A percentile compares a stretch with the other conserved stretches of the same genome.
Conservation (phyloP, 805 yeast genomes). For the Candida hispaniensis region DNA sequence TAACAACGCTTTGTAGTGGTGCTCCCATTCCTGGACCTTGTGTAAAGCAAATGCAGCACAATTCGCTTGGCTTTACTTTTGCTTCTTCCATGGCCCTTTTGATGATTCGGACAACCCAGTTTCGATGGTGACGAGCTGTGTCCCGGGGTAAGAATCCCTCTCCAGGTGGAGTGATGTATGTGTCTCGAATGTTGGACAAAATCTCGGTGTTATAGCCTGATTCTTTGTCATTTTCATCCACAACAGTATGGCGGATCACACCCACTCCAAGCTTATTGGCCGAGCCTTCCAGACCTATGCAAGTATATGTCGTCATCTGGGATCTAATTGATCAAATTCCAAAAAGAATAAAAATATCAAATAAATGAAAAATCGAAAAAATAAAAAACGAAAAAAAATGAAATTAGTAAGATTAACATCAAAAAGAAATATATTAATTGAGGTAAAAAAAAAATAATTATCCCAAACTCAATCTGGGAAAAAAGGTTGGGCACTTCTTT, state of each 20-base stretch:
- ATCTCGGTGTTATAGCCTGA: slow-evolving; percentile 57
- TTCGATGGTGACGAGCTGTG: slow-evolving; percentile 91
- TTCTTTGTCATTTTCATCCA: slow-evolving; percentile 6
- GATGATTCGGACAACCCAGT: slow-evolving; percentile 80
- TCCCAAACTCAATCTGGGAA: too few species aligned
- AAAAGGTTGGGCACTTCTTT: too few species aligned
- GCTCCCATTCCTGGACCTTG: slow-evolving; percentile 99
- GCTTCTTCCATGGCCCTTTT: slow-evolving; percentile 58
- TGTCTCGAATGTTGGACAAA: slow-evolving; percentile 84
- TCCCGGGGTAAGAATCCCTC: slow-evolving; percentile 96
- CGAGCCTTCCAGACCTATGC: slow-evolving; percentile 86
- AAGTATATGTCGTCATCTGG: slow-evolving; percentile 4
- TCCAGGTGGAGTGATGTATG: slow-evolving; percentile 94
- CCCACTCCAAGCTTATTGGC: slow-evolving; percentile 97
- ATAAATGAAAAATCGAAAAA: too few species aligned
- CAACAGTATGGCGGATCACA: slow-evolving; percentile 51
- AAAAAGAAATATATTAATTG: too few species aligned
- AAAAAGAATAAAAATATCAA: too few species aligned
- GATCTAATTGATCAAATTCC: too few species aligned
- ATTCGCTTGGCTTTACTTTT: slow-evolving; percentile 44
- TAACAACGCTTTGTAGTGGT: slow-evolving; percentile 83
- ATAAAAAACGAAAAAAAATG: too few species aligned
- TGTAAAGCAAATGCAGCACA: slow-evolving; percentile 69
- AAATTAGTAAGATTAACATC: too few species aligned
- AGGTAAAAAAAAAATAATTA: too few species aligned